phyloP scores from a whole-genome alignment of 2,329 filamentous ascomycete species.

The Penicillium crustosum region DNA sequence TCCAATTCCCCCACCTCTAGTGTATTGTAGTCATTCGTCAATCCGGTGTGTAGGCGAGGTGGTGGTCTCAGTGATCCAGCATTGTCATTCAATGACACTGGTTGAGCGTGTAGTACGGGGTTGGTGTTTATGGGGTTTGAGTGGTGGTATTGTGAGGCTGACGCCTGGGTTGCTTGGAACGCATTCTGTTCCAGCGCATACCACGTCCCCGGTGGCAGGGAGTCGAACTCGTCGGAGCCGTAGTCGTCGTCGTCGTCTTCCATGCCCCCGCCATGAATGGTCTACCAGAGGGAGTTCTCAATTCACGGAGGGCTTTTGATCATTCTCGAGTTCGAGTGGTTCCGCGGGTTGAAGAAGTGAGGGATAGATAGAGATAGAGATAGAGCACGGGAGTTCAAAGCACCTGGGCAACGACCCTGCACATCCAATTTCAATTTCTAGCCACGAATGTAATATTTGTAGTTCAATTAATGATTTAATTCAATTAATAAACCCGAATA shows the following conservation, averaged over 20 bases:
- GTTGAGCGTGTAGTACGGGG: conserved; percentile 9
- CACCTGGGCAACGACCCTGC: not conserved
- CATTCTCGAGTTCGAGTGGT: not conserved
- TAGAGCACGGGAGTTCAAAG: not conserved
- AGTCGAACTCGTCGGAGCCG: conserved; percentile 51
- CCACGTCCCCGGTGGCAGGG: conserved; percentile 44
- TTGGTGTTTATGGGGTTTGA: conserved; percentile 9
- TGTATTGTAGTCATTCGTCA: conserved; percentile 44
- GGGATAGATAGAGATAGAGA: not conserved
- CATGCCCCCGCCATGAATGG: conserved; percentile 47
- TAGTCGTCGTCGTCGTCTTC: conserved; percentile 48
- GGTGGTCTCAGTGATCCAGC: conserved; percentile 28
- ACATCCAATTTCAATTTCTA: conserved; percentile 2
- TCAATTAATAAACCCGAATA: not conserved
- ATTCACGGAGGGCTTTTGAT: not conserved
- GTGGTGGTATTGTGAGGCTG: conserved; percentile 24
- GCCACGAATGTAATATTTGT: not conserved
- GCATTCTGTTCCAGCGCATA: conserved; percentile 49
- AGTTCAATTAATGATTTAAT: not conserved
- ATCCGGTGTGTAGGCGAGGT: conserved; percentile 34
- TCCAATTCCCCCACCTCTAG: conserved; percentile 47
- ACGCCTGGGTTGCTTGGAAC: conserved; percentile 44
- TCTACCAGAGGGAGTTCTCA: not conserved
- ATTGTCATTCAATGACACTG: conserved; percentile 7
- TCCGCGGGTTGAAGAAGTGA: not conserved